Evolutionary conservation across 495 filamentous ascomycete genomes (phyloP).

Genomic region (Pyrenula aspistea): DNA sequence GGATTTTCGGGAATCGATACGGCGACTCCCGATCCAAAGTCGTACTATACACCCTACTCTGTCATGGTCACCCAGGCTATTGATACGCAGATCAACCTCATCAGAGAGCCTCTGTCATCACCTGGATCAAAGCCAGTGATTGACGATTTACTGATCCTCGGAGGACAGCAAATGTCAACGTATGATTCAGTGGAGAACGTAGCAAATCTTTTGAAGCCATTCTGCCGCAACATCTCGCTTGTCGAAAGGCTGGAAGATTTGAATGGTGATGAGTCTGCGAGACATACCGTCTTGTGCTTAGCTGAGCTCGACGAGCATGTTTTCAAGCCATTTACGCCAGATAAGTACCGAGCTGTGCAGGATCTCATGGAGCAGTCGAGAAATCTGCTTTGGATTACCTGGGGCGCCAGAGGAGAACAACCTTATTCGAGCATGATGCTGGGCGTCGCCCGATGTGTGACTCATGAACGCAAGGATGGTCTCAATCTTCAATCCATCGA

Average conservation of each 20-base stretch:
- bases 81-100: conserved; percentile 12
- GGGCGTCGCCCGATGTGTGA: conserved; percentile 22
- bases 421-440: conserved; percentile 26
- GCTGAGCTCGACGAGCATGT: conserved; percentile 30
- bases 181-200: conserved; percentile 15
- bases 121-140: conserved; percentile 2
- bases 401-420: conserved; percentile 18
- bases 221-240: conserved; percentile 30
- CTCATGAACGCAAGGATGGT: conserved; percentile 5
- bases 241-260: conserved; percentile 6
- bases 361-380: conserved; percentile 21
- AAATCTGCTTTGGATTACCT: conserved; percentile 29
- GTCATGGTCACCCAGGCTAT: conserved; percentile 23
- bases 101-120: conserved; percentile 9
- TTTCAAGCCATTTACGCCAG: conserved; percentile 23
- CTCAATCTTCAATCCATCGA: conserved; percentile 13
- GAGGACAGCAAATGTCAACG: background rate
- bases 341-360: conserved; percentile 17
- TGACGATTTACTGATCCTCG: background rate
- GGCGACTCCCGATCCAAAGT: conserved; percentile 7
- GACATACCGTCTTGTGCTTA: conserved; percentile 20
- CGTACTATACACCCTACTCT: conserved; percentile 7
- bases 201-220: conserved; percentile 27
- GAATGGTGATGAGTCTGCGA: conserved; percentile 6
- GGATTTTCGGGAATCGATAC: conserved; percentile 30